These are phyloP conservation scores for Mycena metata DNA, from an alignment of 768 basidiomycete species.

Conservation along the genomic window DNA sequence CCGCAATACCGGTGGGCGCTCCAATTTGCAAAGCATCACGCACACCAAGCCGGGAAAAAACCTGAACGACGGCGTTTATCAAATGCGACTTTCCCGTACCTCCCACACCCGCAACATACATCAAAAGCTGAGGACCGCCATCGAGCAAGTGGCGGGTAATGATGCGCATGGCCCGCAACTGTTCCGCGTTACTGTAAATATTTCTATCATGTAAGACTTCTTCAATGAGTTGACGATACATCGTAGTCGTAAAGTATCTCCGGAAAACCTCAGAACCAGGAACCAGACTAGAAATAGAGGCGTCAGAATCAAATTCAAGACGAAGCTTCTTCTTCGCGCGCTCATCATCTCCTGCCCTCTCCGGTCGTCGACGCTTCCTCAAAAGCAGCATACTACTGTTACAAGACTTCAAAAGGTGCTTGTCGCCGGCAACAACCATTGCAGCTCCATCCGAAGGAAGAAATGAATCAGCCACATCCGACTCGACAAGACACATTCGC, in stretches of 20 bases:
- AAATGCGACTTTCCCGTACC: slow-evolving; percentile 50
- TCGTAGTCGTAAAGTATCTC: no score
- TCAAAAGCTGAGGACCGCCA: slow-evolving; percentile 36
- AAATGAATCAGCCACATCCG: no score
- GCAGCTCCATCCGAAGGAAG: no score
- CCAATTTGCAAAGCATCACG: slow-evolving; percentile 2
- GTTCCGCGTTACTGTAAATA: slow-evolving; percentile 23
- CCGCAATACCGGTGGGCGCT: slow-evolving; percentile 45
- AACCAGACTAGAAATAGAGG: background rate
- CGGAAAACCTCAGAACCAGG: background rate
- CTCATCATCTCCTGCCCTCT: background rate
- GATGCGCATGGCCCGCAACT: slow-evolving; percentile 32
- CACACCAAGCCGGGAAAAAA: slow-evolving; percentile 31
- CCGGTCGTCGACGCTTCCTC: background rate
- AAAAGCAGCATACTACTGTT: no score
- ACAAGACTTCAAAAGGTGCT: no score
- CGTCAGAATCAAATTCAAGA: background rate
- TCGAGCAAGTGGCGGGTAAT: slow-evolving; percentile 22
- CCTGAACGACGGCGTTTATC: slow-evolving; percentile 36
- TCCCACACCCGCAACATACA: slow-evolving; percentile 46
- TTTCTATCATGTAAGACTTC: background rate
- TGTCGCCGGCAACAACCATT: no score
- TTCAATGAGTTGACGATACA: background rate
- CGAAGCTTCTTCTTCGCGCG: background rate
- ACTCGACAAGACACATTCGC: no score